phyloP scores from a whole-genome alignment of 257 asterid genomes.

The Lycium ferocissimum region DNA sequence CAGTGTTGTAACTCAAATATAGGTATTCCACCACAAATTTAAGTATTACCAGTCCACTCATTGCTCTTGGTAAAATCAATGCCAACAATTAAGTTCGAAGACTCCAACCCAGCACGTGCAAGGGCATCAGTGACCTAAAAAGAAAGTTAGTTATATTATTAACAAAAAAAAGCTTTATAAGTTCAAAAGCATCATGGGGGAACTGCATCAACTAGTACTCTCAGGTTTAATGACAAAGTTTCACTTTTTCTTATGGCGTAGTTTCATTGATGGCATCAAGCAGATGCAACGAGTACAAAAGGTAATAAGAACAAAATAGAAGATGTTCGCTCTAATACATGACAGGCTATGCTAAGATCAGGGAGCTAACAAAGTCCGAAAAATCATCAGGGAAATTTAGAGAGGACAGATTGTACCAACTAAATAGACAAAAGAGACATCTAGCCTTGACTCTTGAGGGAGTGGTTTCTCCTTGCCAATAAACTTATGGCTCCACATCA shows the following conservation, averaged over 20 bases:
- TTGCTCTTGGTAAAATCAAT: constrained; percentile 98
- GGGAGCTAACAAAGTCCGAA: neutral
- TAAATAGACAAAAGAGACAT: neutral
- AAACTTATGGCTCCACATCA: constrained; percentile 18
- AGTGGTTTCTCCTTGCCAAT: neutral
- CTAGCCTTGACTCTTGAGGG: neutral
- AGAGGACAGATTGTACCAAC: neutral
- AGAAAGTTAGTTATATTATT: constrained; percentile 4
- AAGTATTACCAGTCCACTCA: constrained; percentile 86
- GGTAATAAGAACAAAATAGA: neutral
- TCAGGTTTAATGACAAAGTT: neutral
- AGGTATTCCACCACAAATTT: neutral
- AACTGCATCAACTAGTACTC: neutral
- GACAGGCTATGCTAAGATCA: neutral
- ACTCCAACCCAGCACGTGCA: constrained; percentile 92
- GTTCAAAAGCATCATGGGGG: neutral
- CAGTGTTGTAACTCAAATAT: constrained; percentile 6
- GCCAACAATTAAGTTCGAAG: constrained; percentile 93
- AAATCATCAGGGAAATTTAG: neutral
- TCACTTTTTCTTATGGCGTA: neutral
- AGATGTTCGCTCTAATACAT: neutral
- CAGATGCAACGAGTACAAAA: neutral
- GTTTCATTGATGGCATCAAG: neutral
- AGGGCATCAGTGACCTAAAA: constrained; percentile 90
- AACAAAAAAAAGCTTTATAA: neutral